Base-by-base conservation (phyloP, 2,329 filamentous ascomycete genomes). In the Xylariaceae sp. region DNA sequence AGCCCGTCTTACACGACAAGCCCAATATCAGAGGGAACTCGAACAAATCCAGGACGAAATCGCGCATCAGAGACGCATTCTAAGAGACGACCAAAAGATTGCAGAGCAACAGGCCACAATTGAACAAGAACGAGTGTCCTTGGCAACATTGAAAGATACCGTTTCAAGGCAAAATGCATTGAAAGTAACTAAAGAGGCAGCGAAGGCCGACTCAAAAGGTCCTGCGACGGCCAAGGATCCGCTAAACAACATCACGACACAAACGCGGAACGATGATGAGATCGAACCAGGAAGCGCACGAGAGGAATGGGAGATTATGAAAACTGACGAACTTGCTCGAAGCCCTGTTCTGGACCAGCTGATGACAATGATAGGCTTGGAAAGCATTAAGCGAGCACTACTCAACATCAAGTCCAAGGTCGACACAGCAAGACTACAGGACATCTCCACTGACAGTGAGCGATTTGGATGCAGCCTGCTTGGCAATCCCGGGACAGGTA, bases 401-500 rank as follows among this genome's bases (percentile, higher is more conserved):
- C 65, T 85, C 1, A 54, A 57, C 0, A 81, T 83, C 56, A 84
- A 83, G 57, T 62, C 69, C 0, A 79, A 77, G 55, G 71, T 84
- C 1, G 80, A 85, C 22, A 74, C 72, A 0, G 58, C 68, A 0
- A 55, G 76, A 0, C 69, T 77, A 0, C 82, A 85, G 58, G 66
- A 67, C 1, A 64, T 73, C 1, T 68, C 76, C 42, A 58, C 83
- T 2, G 72, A 67, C 31, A 65, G 67, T 3, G 79, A 85, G 52
- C 67, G 82, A 35, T 46, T 49, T 17, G 50, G 45, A 17, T 44
- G 45, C 14, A 10, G 75, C 82, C 63, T 86, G 2, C 64, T 85
- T 0, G 82, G 82, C 0, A 86, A 85, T 59, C 82, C 82, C 2
- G 82, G 82, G 4, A 85, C 81, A 50, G 81, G 80, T 76, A 68